Evolutionary conservation across 176 grass and related monocot species (phyloP).

Genomic region (Rhipidocladum racemiflorum): DNA sequence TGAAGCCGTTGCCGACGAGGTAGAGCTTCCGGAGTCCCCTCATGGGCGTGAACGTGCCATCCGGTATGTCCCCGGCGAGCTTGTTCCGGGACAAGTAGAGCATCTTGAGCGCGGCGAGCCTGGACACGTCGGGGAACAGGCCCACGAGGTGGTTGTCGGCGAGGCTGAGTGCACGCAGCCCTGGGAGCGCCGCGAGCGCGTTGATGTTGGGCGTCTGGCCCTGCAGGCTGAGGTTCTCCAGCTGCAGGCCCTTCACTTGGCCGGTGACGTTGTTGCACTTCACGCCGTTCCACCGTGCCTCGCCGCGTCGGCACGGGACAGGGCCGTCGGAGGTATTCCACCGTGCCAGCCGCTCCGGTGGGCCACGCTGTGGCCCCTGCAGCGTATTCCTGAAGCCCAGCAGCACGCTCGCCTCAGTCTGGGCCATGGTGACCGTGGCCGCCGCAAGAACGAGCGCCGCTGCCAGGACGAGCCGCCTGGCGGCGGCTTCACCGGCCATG

Average conservation of each 20-base stretch:
- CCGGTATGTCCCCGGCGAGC: slow-evolving; percentile 53
- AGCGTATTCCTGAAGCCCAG: slow-evolving; percentile 41
- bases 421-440: neutral
- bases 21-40: slow-evolving; percentile 47
- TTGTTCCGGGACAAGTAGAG: slow-evolving; percentile 49
- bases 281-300: slow-evolving; percentile 38
- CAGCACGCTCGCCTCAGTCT: slow-evolving; percentile 32
- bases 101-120: slow-evolving; percentile 47
- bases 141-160: slow-evolving; percentile 58
- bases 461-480: slow-evolving; percentile 27
- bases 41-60: slow-evolving; percentile 39
- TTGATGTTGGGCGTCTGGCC: slow-evolving; percentile 33
- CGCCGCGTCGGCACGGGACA: slow-evolving; percentile 9
- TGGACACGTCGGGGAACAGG: slow-evolving; percentile 51
- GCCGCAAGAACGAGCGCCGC: slow-evolving; percentile 19
- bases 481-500: slow-evolving; percentile 60
- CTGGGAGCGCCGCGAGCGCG: slow-evolving; percentile 33
- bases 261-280: neutral
- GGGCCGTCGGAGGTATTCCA: neutral
- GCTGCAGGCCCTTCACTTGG: slow-evolving; percentile 42
- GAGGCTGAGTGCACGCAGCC: slow-evolving; percentile 71
- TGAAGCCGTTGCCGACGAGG: slow-evolving; percentile 52
- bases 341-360: neutral
- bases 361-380: neutral
- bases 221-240: slow-evolving; percentile 60